Evolutionary conservation across 2,329 filamentous ascomycete species (phyloP), one percentile per base, ranked within the genome.

Genomic region (Sporothrix pseudoabietina): DNA sequence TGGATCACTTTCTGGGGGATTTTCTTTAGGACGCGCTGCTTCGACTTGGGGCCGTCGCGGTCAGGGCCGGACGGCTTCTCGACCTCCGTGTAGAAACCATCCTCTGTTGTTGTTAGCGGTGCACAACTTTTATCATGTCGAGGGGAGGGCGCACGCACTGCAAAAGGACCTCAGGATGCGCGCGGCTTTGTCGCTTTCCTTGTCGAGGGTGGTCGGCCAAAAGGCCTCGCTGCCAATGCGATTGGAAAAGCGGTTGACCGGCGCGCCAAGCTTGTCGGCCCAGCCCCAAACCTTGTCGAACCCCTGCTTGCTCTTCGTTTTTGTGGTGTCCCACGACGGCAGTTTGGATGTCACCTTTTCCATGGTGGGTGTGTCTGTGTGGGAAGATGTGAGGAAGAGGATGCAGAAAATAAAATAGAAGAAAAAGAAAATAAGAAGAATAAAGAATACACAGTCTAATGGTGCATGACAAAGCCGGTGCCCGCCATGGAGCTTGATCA

Each of bases 101-200:
- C 86, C 81, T 87, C 84, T 87, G 69, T 10, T 10, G 7, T 52
- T 16, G 57, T 74, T 63, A 74, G 73, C 8, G 10, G n/a, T 44
- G 54, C 72, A 26, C 26, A 26, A 26, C 26, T 26, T 26, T 26
- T 26, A 1, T 26, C 2, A 26, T 26, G 26, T 26, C 26, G 26
- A 26, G 26, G 26, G 26, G 49, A 22, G 19, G 52, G 6, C n/a
- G 9, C n/a, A 41, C n/a, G 68, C 74, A 83, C 82, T 91, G 83
- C 91, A 93, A 80, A 94, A 94, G 76, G 89, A 91, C 77, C 90
- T 86, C 73, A 94, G 82, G 68, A 94, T 94, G 39, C 91, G 86
- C 30, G 92, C 91, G 2, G 91, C 91, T 82, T 94, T 94, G 82
- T 91, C 90, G 78, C 89, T 89, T 82, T 94, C 92, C 79, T 90